Conservation (phyloP, 495 filamentous ascomycete genomes). For the Aspergillus cavernicola region DNA sequence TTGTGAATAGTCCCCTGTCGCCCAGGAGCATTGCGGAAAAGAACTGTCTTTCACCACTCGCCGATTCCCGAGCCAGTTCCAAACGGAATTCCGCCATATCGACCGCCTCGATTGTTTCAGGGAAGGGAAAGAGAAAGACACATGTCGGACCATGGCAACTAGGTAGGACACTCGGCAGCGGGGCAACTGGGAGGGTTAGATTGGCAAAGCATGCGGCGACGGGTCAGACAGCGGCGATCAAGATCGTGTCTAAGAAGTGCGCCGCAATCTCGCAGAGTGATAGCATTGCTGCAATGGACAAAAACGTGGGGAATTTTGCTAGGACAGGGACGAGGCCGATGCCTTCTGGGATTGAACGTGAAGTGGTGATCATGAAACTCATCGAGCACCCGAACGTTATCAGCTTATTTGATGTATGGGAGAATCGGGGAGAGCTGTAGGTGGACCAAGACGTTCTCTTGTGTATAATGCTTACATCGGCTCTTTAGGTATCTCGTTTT, state of each 20-base stretch:
- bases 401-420: slow-evolving; percentile 91
- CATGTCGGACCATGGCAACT: slow-evolving; percentile 88
- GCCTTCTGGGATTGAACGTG: slow-evolving; percentile 82
- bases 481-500: slow-evolving; percentile 80
- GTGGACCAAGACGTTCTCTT: slow-evolving; percentile 23
- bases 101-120: slow-evolving; percentile 59
- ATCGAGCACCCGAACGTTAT: slow-evolving; percentile 93
- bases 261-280: slow-evolving; percentile 68
- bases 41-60: slow-evolving; percentile 50
- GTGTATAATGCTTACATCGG: not conserved
- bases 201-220: slow-evolving; percentile 72
- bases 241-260: slow-evolving; percentile 81
- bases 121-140: slow-evolving; percentile 64
- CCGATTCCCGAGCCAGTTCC: slow-evolving; percentile 49
- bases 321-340: slow-evolving; percentile 56
- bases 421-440: slow-evolving; percentile 89
- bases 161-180: slow-evolving; percentile 79
- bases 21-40: slow-evolving; percentile 43
- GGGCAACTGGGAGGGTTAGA: slow-evolving; percentile 79
- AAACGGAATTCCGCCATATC: slow-evolving; percentile 74
- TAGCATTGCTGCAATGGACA: slow-evolving; percentile 71
- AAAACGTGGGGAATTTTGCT: slow-evolving; percentile 42
- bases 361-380: slow-evolving; percentile 93
- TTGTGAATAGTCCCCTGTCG: slow-evolving; percentile 28
- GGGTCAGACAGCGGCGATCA: slow-evolving; percentile 78